These are phyloP conservation scores for Rutstroemia sp. DNA, from an alignment of 2,329 filamentous ascomycete genomes.

Conservation along the genomic window DNA sequence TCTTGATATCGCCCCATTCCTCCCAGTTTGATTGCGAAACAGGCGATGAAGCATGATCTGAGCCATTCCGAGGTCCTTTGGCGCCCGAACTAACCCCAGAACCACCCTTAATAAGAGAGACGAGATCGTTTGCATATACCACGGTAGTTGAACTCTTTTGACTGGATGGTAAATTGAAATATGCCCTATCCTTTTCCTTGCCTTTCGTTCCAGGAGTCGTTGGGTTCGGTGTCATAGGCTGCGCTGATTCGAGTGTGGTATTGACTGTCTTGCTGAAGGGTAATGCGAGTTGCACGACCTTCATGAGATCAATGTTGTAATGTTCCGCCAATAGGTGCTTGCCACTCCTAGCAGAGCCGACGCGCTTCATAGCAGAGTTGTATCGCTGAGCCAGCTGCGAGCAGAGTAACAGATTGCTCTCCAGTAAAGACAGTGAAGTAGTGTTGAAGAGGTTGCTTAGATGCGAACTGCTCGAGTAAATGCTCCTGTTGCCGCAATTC, in stretches of 20 bases:
- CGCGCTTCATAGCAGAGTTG: conserved; percentile 76
- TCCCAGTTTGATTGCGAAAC: conserved; percentile 48
- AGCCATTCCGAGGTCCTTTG: conserved; percentile 25
- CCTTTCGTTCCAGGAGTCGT: conserved; percentile 56
- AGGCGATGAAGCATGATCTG: conserved; percentile 15
- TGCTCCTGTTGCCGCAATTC: conserved; percentile 92
- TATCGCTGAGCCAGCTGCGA: conserved; percentile 88
- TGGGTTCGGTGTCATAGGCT: conserved; percentile 44
- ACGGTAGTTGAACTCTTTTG: conserved; percentile 37
- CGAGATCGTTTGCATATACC: conserved; percentile 77
- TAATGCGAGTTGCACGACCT: conserved; percentile 73
- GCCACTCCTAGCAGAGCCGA: conserved; percentile 62
- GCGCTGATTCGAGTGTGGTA: conserved; percentile 36
- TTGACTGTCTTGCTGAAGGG: conserved; percentile 72
- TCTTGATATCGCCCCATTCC: conserved; percentile 71
- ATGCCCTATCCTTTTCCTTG: conserved; percentile 75
- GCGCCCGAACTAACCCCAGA: conserved; percentile 28
- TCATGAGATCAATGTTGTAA: conserved; percentile 72
- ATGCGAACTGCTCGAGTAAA: conserved; percentile 89
- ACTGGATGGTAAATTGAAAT: conserved; percentile 34
- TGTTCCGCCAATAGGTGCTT: conserved; percentile 73
- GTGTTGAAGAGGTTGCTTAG: conserved; percentile 85
- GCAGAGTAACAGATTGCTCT: conserved; percentile 70
- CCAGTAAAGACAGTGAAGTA: conserved; percentile 71
- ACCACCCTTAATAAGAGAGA: conserved; percentile 61